These are phyloP conservation scores for Metschnikowia rubicola DNA, from an alignment of 805 yeast genomes.

Conservation along the genomic window DNA sequence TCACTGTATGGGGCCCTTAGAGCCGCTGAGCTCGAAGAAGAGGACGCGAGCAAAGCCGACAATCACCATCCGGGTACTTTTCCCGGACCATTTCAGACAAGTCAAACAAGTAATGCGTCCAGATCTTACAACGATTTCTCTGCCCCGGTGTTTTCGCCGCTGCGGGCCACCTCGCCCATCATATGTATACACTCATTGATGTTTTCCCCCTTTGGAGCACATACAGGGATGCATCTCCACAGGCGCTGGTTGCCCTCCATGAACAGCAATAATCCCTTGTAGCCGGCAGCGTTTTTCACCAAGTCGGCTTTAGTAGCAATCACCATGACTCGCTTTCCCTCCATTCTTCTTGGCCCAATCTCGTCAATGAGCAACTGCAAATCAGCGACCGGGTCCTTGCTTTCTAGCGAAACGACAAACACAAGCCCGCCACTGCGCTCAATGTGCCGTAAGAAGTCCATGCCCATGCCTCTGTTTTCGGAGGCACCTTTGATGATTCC, in stretches of 20 bases:
- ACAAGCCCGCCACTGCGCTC: slow-evolving; percentile 89
- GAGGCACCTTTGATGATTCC: slow-evolving; percentile 91
- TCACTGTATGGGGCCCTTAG: no score
- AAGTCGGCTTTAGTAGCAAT: slow-evolving; percentile 95
- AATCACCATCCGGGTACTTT: not conserved
- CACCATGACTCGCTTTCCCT: slow-evolving; percentile 62
- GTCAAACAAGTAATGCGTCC: no score
- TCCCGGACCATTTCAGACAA: no score
- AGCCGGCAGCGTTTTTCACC: slow-evolving; percentile 50
- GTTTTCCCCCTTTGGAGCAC: slow-evolving; percentile 73
- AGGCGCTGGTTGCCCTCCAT: slow-evolving; percentile 29
- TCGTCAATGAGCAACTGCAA: slow-evolving; percentile 62
- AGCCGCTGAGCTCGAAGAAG: no score
- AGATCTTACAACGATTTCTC: no score
- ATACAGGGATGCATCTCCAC: slow-evolving; percentile 81
- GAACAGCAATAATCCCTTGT: slow-evolving; percentile 38
- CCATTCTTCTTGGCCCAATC: slow-evolving; percentile 61
- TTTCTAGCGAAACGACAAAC: slow-evolving; percentile 78
- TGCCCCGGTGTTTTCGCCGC: not conserved
- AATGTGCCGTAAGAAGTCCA: slow-evolving; percentile 86
- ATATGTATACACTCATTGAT: slow-evolving; percentile 62
- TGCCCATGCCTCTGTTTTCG: slow-evolving; percentile 85
- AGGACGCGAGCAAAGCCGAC: no score
- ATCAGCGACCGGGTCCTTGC: slow-evolving; percentile 62
- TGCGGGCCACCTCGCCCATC: slow-evolving; percentile 57